A percentile compares a stretch with the other conserved stretches of the same genome.
These are phyloP conservation scores for Lactarius vividus DNA, from an alignment of 768 basidiomycete genomes.

Conservation along the genomic window DNA sequence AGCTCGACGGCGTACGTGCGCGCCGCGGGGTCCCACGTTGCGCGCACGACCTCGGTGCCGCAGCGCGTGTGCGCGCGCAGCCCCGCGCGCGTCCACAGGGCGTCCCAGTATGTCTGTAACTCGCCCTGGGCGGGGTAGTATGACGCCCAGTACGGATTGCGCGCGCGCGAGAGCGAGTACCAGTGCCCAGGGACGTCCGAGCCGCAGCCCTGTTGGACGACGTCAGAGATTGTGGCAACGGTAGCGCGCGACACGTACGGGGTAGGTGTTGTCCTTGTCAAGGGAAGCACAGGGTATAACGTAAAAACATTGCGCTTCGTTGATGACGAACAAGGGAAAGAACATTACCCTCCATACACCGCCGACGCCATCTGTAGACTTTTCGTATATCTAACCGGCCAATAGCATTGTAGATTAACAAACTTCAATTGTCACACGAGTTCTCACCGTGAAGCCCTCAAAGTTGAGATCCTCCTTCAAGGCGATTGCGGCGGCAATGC, in stretches of 20 bases:
- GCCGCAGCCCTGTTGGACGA: conserved; percentile 30
- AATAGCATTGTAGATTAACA: no score
- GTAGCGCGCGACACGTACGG: conserved; percentile 24
- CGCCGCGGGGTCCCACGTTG: conserved; percentile 32
- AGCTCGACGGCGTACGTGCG: conserved; percentile 33
- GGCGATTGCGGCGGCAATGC: conserved; percentile 34
- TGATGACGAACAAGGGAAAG: not conserved
- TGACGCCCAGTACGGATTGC: conserved; percentile 32
- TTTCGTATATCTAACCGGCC: conserved; percentile 35
- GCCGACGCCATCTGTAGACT: conserved; percentile 30
- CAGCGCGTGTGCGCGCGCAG: conserved; percentile 30
- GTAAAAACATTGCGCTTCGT: not conserved
- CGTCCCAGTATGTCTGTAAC: conserved; percentile 33
- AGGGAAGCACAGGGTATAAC: not conserved
- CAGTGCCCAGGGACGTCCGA: conserved; percentile 32
- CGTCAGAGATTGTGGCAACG: no score
- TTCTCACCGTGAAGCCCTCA: conserved; percentile 35
- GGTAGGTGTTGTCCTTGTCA: conserved; percentile 32
- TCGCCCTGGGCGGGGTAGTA: conserved; percentile 32
- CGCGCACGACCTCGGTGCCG: conserved; percentile 33
- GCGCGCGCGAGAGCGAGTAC: conserved; percentile 34
- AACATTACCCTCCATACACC: conserved; percentile 33
- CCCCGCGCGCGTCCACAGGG: conserved; percentile 27
- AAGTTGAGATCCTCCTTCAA: conserved; percentile 35
- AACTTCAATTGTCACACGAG: not conserved